Conservation (phyloP, 208 protist genomes). For the Trypanosoma boissoni region DNA sequence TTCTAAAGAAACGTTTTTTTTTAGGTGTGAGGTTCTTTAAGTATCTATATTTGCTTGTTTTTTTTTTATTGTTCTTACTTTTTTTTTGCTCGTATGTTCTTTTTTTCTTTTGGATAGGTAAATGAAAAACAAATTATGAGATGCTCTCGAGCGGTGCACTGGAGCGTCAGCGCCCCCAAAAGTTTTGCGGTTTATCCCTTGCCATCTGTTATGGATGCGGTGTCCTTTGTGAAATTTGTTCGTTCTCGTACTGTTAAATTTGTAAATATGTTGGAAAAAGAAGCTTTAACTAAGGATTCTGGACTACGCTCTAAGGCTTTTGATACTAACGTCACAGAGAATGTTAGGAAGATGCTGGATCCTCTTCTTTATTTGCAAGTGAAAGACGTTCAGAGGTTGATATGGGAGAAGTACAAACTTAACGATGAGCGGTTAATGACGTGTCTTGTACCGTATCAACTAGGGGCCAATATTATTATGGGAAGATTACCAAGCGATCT, state of each 20-base stretch:
- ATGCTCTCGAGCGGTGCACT: too few species aligned
- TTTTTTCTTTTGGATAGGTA: too few species aligned
- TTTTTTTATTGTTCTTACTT: constrained; percentile 3
- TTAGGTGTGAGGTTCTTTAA: background rate
- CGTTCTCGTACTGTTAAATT: constrained; percentile 36
- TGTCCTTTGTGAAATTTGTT: constrained; percentile 60
- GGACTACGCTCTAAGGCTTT: constrained; percentile 44
- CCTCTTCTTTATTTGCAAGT: constrained; percentile 44
- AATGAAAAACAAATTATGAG: too few species aligned
- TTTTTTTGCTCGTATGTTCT: background rate
- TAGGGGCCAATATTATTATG: constrained; percentile 81
- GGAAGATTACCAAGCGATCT: constrained; percentile 52
- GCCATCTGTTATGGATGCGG: constrained; percentile 74
- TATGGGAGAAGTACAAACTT: constrained; percentile 58
- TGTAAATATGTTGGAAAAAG: constrained; percentile 31
- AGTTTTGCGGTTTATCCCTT: constrained; percentile 80
- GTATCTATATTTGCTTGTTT: constrained; percentile 4
- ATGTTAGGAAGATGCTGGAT: constrained; percentile 34
- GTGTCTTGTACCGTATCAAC: constrained; percentile 86
- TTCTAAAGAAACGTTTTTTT: constrained; percentile 18
- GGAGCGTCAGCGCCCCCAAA: too few species aligned
- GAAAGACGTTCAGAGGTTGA: constrained; percentile 61
- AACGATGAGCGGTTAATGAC: constrained; percentile 63
- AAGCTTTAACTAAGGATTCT: constrained; percentile 21
- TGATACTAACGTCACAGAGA: constrained; percentile 21